Conservation (phyloP, 768 basidiomycete genomes). For the Lactifluus hygrophoroides region DNA sequence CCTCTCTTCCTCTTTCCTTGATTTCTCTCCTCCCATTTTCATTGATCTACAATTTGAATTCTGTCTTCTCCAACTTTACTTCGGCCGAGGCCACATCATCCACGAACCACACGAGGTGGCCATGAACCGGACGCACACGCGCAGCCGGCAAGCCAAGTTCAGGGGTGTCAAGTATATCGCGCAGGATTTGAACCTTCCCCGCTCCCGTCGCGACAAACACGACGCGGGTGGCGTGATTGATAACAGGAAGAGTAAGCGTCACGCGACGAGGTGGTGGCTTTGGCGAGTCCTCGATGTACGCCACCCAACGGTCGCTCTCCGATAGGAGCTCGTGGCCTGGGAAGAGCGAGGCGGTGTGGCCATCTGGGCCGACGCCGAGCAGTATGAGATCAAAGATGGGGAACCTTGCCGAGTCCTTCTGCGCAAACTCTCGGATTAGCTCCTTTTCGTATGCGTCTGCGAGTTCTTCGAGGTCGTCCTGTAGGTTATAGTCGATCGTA, state of each 20-base stretch:
- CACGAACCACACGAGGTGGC: slow-evolving; percentile 91
- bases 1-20: neutral
- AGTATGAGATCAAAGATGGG: slow-evolving; percentile 97
- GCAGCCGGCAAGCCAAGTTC: slow-evolving; percentile 76
- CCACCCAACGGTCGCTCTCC: slow-evolving; percentile 94
- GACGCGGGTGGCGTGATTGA: slow-evolving; percentile 81
- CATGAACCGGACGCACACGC: slow-evolving; percentile 71
- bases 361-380: slow-evolving; percentile 93
- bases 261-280: slow-evolving; percentile 88
- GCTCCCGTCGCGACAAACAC: slow-evolving; percentile 85
- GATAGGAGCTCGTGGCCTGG: slow-evolving; percentile 78
- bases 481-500: slow-evolving; percentile 58
- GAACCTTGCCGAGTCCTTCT: slow-evolving; percentile 89
- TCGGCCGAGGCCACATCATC: slow-evolving; percentile 74
- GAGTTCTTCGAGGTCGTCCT: slow-evolving; percentile 73
- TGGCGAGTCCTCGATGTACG: slow-evolving; percentile 85
- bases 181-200: slow-evolving; percentile 70
- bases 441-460: slow-evolving; percentile 71
- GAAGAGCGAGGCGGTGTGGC: slow-evolving; percentile 98
- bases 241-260: slow-evolving; percentile 86
- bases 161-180: slow-evolving; percentile 68
- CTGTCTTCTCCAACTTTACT: slow-evolving; percentile 46
- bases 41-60: slow-evolving; percentile 44
- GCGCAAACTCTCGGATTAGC: slow-evolving; percentile 87
- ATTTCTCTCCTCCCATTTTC: neutral